phyloP scores from a whole-genome alignment of 1,139 yeast species.

The Yamadazyma dushanensis region DNA sequence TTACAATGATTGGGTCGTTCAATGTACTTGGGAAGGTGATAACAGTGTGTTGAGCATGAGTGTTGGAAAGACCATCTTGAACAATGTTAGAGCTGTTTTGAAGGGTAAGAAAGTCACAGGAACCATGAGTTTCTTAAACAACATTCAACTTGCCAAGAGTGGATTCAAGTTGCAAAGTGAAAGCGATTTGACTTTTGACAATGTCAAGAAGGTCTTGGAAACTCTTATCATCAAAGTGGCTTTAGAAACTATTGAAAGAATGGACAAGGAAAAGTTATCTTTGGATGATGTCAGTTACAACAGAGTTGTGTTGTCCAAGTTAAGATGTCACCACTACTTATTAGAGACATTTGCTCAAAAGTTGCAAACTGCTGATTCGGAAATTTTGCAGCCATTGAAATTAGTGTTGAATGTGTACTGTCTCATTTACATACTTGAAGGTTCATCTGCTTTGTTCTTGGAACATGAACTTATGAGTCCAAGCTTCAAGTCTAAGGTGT shows the following conservation, averaged over 20 bases:
- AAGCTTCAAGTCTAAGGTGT: constrained; percentile 28
- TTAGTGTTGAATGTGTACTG: constrained; percentile 24
- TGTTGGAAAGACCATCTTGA: constrained; percentile 43
- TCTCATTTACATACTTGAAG: constrained; percentile 30
- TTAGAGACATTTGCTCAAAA: constrained; percentile 27
- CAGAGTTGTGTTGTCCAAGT: constrained; percentile 55
- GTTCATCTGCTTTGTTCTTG: constrained; percentile 38
- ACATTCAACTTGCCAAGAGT: constrained; percentile 25
- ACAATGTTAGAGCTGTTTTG: constrained; percentile 28
- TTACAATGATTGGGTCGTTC: constrained; percentile 50
- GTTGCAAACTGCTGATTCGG: constrained; percentile 18
- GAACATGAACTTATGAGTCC: constrained; percentile 32
- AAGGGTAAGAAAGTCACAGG: constrained; percentile 28
- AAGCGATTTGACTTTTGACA: constrained; percentile 30
- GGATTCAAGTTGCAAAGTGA: constrained; percentile 24
- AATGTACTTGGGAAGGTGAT: constrained; percentile 56
- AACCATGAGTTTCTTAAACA: constrained; percentile 33
- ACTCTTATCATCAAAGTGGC: constrained; percentile 39
- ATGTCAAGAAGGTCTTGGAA: constrained; percentile 36
- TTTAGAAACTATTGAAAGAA: constrained; percentile 25
- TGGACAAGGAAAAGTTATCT: constrained; percentile 20
- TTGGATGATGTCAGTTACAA: constrained; percentile 52
- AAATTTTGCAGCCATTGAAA: constrained; percentile 20
- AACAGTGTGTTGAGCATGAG: constrained; percentile 46
- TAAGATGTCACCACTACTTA: constrained; percentile 42